Evolutionary conservation across 1,284 basidiomycete species (phyloP), one percentile per base, ranked within the genome.

Genomic region (Quambalaria eucalypti): DNA sequence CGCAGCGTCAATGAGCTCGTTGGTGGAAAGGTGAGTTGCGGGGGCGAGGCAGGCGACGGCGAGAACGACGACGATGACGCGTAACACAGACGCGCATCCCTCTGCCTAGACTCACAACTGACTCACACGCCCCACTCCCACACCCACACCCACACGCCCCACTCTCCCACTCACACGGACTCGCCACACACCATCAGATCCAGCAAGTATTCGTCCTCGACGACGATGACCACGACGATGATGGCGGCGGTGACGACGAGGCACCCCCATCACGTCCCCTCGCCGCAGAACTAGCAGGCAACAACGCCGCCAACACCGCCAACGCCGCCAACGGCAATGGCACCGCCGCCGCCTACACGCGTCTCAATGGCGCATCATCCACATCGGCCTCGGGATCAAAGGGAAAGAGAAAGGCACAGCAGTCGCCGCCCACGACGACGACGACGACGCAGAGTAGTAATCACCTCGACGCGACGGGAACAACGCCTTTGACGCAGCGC

Each of bases 161-260:
- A n/a, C n/a, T n/a, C n/a, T n/a, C 36, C n/a, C 6, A 9, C 28
- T 30, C 30, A 33, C 48, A 16, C 48, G 7, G 14, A 14, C 39
- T 51, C 46, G 12, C 9, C n/a, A n/a, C n/a, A n/a, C n/a, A n/a
- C 28, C 4, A 1, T 21, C 59, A 66, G 64, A 58, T 69, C 1
- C 65, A 69, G 6, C 59, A 69, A 49, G 65, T 69, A 5, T 63
- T 60, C 53, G 61, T 69, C 6, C 57, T 69, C 19, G 67, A 67
- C 48, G 65, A 66, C 44, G 67, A 69, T 33, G 57, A 62, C 10
- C 64, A 59, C 6, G 58, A 12, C n/a, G 36, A 26, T 23, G 36
- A 65, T 42, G 62, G 65, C 39, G 67, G 67, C 38, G 57, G 60
- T 10, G 42, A 46, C 25, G 42, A 26, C 42, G 42, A 46, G 19